Conservation (phyloP, 2,329 filamentous ascomycete species). For the Fusarium begoniae region DNA sequence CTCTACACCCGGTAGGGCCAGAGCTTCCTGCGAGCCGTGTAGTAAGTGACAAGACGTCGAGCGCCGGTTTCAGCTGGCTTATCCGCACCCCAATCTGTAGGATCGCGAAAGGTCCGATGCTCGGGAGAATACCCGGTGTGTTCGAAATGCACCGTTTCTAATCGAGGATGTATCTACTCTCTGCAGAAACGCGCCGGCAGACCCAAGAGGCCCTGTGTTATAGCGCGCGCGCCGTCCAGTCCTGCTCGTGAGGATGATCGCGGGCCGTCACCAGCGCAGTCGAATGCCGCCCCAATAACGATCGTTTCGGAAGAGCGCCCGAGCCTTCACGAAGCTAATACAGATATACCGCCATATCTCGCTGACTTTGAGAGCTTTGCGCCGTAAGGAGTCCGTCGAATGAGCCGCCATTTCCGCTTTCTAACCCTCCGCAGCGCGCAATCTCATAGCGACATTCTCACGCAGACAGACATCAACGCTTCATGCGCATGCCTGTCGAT, state of each 20-base stretch:
- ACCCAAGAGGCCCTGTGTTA: not conserved
- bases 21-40: not conserved
- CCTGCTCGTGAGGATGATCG: not conserved
- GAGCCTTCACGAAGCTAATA: not conserved
- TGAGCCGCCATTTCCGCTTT: not conserved
- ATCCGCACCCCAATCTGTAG: not conserved
- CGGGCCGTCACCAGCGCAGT: not conserved
- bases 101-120: conserved; percentile 9
- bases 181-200: not conserved
- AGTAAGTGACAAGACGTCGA: not conserved
- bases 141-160: not conserved
- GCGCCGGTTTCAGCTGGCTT: not conserved
- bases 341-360: not conserved
- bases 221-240: not conserved
- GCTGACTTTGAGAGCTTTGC: not conserved
- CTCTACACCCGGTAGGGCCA: not conserved
- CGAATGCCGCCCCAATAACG: not conserved
- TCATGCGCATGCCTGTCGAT: not conserved
- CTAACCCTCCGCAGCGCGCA: not conserved
- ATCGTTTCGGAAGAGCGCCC: not conserved
- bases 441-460: not conserved
- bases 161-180: not conserved
- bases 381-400: not conserved
- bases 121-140: not conserved
- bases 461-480: conserved; percentile 1